Conservation (phyloP, 257 asterid species). For the Pogostemon cablin region DNA sequence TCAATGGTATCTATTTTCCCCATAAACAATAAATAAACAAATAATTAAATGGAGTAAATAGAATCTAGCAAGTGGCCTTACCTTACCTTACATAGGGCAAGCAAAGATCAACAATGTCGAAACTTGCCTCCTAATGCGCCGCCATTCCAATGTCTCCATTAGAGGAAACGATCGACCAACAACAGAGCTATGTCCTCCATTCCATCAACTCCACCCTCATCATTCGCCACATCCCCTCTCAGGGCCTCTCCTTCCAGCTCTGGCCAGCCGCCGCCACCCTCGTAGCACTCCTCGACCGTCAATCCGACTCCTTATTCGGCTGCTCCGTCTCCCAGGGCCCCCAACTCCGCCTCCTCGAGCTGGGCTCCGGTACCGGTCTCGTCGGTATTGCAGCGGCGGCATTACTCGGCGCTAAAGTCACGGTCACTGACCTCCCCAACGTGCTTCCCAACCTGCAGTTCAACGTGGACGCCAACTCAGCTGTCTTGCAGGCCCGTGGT, state of each 20-base stretch:
- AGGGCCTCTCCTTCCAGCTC: constrained; percentile 91
- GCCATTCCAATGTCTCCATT: constrained; percentile 1
- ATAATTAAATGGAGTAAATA: neutral
- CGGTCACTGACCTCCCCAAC: constrained; percentile 83
- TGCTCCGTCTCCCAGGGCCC: constrained; percentile 26
- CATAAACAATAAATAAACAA: too few species aligned
- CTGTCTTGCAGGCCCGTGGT: constrained; percentile 39
- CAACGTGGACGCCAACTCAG: constrained; percentile 69
- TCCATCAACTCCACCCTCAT: constrained; percentile 55
- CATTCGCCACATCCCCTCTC: constrained; percentile 69
- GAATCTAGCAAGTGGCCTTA: constrained; percentile 2
- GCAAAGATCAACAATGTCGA: constrained; percentile 21
- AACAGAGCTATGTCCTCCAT: constrained; percentile 36
- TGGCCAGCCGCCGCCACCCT: constrained; percentile 94
- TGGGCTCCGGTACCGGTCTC: constrained; percentile 93
- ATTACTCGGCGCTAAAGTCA: constrained; percentile 67
- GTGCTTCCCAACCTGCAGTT: constrained; percentile 67
- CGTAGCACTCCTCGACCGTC: constrained; percentile 64
- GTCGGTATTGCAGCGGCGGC: constrained; percentile 90
- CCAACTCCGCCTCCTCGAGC: constrained; percentile 72
- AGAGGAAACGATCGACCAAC: constrained; percentile 5
- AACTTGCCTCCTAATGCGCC: neutral
- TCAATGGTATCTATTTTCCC: too few species aligned
- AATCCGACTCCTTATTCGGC: constrained; percentile 36
- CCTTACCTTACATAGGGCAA: too few species aligned